Evolutionary conservation across 352 stramenopile genomes (phyloP).

Genomic region (Pseudoperonospora humuli): DNA sequence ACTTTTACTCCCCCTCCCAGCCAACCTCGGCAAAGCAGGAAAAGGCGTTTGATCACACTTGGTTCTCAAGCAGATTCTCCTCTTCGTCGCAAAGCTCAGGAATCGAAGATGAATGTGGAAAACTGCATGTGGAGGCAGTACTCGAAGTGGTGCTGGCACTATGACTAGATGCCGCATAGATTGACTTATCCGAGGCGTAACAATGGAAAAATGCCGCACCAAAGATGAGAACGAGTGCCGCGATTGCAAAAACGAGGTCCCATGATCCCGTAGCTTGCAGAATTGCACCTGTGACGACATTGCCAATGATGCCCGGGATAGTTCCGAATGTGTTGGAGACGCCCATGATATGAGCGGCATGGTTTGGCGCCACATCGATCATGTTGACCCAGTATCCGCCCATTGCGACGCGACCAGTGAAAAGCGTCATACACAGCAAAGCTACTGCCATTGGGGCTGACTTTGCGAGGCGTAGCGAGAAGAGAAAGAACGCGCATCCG

Average conservation of each 20-base stretch:
- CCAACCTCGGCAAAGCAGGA: neutral
- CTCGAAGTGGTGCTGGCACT: slow-evolving; percentile 27
- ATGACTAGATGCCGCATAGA: slow-evolving; percentile 29
- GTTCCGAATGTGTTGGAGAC: slow-evolving; percentile 84
- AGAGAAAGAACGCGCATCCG: slow-evolving; percentile 63
- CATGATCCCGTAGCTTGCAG: slow-evolving; percentile 58
- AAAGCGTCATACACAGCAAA: slow-evolving; percentile 70
- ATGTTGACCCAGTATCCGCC: slow-evolving; percentile 87
- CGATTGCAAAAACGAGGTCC: slow-evolving; percentile 81
- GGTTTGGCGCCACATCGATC: slow-evolving; percentile 77
- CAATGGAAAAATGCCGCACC: slow-evolving; percentile 70
- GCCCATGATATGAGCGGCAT: slow-evolving; percentile 81
- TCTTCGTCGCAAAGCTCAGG: slow-evolving; percentile 41
- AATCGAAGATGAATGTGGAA: slow-evolving; percentile 24
- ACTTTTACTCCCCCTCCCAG: neutral
- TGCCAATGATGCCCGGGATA: slow-evolving; percentile 77
- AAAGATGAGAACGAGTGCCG: slow-evolving; percentile 57
- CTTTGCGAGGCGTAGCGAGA: slow-evolving; percentile 58
- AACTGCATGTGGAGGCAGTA: slow-evolving; percentile 21
- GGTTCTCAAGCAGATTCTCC: slow-evolving; percentile 41
- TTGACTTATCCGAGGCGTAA: slow-evolving; percentile 68
- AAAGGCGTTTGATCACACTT: slow-evolving; percentile 12
- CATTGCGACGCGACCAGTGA: slow-evolving; percentile 64
- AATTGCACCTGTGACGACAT: slow-evolving; percentile 79
- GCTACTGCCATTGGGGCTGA: slow-evolving; percentile 41